These are phyloP conservation scores for Russula vinacea DNA, from an alignment of 768 basidiomycete species.

Conservation along the genomic window DNA sequence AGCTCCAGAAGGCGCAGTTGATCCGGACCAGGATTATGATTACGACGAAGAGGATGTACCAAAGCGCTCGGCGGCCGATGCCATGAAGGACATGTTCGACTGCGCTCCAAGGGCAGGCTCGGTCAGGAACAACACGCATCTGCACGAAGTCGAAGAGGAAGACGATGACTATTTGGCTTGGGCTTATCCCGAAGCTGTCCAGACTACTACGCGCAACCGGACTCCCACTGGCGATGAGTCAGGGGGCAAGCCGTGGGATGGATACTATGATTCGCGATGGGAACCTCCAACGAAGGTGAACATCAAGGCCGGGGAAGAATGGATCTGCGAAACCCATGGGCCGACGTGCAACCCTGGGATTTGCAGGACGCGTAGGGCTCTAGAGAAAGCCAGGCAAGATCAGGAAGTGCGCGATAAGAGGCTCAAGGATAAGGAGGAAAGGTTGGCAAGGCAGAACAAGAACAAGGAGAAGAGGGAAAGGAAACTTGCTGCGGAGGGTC, in stretches of 20 bases:
- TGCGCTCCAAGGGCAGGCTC: neutral
- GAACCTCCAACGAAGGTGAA: slow-evolving; percentile 1
- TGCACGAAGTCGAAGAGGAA: neutral
- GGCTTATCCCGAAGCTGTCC: neutral
- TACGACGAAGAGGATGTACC: slow-evolving; percentile 10
- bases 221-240: too few relatives aligned
- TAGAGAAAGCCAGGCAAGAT: too few relatives aligned
- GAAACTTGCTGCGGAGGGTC: too few relatives aligned
- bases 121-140: neutral
- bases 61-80: neutral
- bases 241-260: neutral
- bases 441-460: neutral
- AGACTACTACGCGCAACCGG: neutral
- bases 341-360: slow-evolving; percentile 16
- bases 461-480: neutral
- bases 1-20: neutral
- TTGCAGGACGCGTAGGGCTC: slow-evolving; percentile 6
- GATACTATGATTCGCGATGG: slow-evolving; percentile 6
- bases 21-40: neutral
- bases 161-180: neutral
- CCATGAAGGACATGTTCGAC: neutral
- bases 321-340: slow-evolving; percentile 22
- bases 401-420: neutral
- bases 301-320: slow-evolving; percentile 7
- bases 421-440: neutral